Conservation (phyloP, 1,284 basidiomycete genomes). For the Mycosarcoma mackinlayi region DNA sequence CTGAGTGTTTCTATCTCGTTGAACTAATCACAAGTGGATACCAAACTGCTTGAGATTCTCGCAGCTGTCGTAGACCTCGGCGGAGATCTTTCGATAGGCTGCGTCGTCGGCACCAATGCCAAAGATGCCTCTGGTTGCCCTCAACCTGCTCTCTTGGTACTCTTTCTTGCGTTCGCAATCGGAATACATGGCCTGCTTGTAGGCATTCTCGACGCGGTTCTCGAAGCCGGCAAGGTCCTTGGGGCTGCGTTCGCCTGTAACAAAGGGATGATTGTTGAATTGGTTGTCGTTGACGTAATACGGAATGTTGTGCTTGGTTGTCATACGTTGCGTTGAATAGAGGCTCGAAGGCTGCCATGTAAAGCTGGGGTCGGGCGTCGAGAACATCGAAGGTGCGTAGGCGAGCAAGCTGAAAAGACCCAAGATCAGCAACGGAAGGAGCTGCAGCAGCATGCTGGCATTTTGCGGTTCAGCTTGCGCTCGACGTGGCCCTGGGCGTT, state of each 20-base stretch:
- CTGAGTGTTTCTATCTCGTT: neutral
- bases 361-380: conserved; percentile 82
- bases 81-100: conserved; percentile 52
- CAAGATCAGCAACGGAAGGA: conserved; percentile 78
- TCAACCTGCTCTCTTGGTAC: conserved; percentile 51
- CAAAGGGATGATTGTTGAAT: conserved; percentile 79
- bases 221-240: conserved; percentile 49
- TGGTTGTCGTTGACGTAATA: conserved; percentile 88
- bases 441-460: conserved; percentile 80
- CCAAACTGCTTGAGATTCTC: conserved; percentile 62
- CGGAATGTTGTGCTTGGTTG: conserved; percentile 76
- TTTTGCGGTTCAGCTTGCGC: conserved; percentile 71
- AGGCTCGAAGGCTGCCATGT: conserved; percentile 73
- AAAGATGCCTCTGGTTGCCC: conserved; percentile 51
- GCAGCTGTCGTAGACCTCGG: conserved; percentile 62
- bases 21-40: conserved; percentile 31
- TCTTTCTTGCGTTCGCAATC: conserved; percentile 49
- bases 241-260: conserved; percentile 44
- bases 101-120: conserved; percentile 60
- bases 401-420: conserved; percentile 77
- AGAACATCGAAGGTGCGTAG: conserved; percentile 78
- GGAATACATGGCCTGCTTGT: conserved; percentile 52
- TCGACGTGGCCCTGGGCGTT: conserved; percentile 52
- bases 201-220: conserved; percentile 53
- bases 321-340: conserved; percentile 69